Base-by-base conservation (phyloP, 2,329 filamentous ascomycete genomes). In the Monilinia aucupariae region DNA sequence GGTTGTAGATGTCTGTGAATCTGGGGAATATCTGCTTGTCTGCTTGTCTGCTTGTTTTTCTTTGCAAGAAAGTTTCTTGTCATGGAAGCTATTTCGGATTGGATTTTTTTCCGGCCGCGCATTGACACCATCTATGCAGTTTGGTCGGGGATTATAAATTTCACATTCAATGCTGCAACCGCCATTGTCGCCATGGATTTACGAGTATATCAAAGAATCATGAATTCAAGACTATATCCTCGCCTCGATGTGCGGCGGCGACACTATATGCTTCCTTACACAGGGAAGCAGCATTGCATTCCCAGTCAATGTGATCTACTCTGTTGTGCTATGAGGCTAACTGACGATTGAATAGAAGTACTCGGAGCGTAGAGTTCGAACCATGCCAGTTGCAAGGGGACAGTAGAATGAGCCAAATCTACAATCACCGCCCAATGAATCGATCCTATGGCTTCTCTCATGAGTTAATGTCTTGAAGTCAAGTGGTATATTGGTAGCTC, bases 21-120 rank as follows among this genome's bases (percentile, higher is more conserved):
- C 22, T 13, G 8, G 10, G 20, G 13, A 45, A 56, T 32, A 30
- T n/a, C 32, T 45, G 15, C 17, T 20, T 20, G 5, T 41, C 39
- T 17, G 39, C 4, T 43, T 7, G 8, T 37, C 47, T 45, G 30
- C 25, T 55, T 45, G 27, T 43, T 25, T 55, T 48, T 45, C 32
- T 47, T 48, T 13, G 41, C 12, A 50, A 27, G 22, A 22, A 50
- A 58, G 32, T 53, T 48, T 62, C 59, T 62, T 48, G 41, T 34
- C 27, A 56, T 56, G 54, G 43, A 12, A 62, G 51, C 41, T 56
- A 48, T 62, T 54, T 32, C 47, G 56, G 37, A 22, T 32, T 50
- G 41, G 60, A 62, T 62, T 62, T 62, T 62, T 62, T 62, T 62
- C 60, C 60, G 60, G 60, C 25, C 43, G 60, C 8, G 32, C 60